Conservation (phyloP, 306 rosid species). For the Cucurbita pepo region DNA sequence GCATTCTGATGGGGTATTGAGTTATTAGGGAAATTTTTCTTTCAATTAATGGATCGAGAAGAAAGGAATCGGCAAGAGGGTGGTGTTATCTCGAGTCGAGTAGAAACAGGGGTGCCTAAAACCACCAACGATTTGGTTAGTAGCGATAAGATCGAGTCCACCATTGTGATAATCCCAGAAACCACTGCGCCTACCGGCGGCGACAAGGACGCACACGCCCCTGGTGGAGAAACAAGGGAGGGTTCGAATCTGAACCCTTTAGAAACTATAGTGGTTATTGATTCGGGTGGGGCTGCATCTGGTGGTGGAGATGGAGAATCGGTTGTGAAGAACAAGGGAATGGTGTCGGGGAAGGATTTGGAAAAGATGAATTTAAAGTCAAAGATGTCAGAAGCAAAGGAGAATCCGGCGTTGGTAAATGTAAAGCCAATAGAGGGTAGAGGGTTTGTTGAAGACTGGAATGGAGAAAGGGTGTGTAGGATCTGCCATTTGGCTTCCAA, state of each 20-base stretch:
- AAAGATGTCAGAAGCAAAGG: conserved; percentile 32
- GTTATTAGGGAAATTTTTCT: not conserved
- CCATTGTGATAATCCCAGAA: conserved; percentile 1
- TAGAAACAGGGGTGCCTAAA: not conserved
- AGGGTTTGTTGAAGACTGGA: conserved; percentile 25
- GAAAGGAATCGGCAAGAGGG: not conserved
- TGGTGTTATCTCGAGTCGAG: not conserved
- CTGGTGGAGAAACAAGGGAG: conserved; percentile 14
- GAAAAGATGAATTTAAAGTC: conserved; percentile 11
- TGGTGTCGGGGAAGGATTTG: conserved; percentile 2
- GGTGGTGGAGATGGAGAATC: conserved; percentile 20
- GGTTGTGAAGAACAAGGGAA: conserved; percentile 20
- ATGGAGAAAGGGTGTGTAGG: conserved; percentile 74
- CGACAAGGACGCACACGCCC: not conserved
- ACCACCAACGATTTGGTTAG: not conserved
- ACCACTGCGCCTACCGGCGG: not conserved
- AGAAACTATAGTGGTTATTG: conserved; percentile 35
- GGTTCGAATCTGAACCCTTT: conserved; percentile 16
- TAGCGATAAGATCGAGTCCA: not conserved
- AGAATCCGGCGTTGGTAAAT: conserved; percentile 35
- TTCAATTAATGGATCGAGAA: not conserved
- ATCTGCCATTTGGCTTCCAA: conserved; percentile 68
- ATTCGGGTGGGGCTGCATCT: conserved; percentile 24
- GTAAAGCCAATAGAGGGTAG: conserved; percentile 31
- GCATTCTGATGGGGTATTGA: not conserved